Evolutionary conservation across 306 rosid species (phyloP), one percentile per base, ranked within the genome.

Genomic region (Sindora glabra): DNA sequence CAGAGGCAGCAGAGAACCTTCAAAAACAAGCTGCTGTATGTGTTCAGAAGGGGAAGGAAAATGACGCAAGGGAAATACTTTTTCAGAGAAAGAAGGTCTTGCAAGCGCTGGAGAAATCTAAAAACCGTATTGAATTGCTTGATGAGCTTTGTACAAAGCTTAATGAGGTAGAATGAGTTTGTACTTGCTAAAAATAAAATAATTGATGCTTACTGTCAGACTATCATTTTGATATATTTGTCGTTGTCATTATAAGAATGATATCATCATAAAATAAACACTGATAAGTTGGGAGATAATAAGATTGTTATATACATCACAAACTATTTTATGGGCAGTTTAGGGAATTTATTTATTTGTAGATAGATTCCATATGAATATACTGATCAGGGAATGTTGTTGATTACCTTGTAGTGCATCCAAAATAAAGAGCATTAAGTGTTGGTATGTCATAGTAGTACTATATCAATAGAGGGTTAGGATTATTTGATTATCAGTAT

Each of bases 1-100:
- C 98, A 26, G 96, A 88, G 69, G 87, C 96, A 30, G 98, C 98
- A n/a, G 95, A 92, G 77, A 88, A 92, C 65, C 88, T 92, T 52
- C 69, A 72, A 68, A 79, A 77, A 49, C 95, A 89, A 74, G 98
- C 98, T 29, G 86, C 94, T 47, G 44, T 80, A 51, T 81, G 68
- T 47, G 77, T 86, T 56, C 89, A 63, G 29, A 80, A 63, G 26
- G 95, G 96, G 75, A 79, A 80, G 66, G 98, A 92, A 63, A 64
- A 78, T 62, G 86, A 78, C 37, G 94, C 95, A 5, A 83, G 95
- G 75, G 95, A 88, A 22, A 64, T 75, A 10, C 95, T 92, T 53
- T 63, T 83, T 56, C 95, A 92, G 77, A 92, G 89, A 75, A 92
- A 92, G 84, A 89, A 83, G 72, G 85, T 92, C 48, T 68, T 83